Evolutionary conservation across 2,329 filamentous ascomycete genomes (phyloP).

Genomic region (Macrophomina pseudophaseolina): DNA sequence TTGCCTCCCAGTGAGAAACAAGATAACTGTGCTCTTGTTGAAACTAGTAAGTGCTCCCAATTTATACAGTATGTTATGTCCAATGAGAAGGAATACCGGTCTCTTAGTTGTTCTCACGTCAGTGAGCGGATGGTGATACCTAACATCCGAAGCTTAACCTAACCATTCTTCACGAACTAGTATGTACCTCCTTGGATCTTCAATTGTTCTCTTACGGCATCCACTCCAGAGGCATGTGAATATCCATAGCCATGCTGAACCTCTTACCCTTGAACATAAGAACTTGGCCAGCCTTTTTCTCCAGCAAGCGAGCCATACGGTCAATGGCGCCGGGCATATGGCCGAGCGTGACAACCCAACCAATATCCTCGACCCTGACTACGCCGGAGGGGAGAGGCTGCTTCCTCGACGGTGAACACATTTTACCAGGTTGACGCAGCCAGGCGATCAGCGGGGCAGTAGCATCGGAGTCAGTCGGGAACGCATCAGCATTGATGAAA

Average conservation of each 20-base stretch:
- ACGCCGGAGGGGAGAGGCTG: not conserved
- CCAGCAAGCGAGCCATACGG: constrained; percentile 1
- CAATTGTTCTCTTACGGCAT: not conserved
- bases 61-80: too few species aligned
- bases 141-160: not conserved
- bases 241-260: constrained; percentile 4
- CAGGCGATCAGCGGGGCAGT: not conserved
- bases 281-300: constrained; percentile 3
- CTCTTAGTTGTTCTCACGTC: too few species aligned
- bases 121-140: not conserved
- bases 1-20: too few species aligned
- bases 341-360: constrained; percentile 7
- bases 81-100: too few species aligned
- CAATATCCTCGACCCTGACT: not conserved
- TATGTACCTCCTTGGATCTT: too few species aligned
- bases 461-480: not conserved
- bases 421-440: constrained; percentile 1
- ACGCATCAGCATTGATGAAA: not conserved
- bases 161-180: too few species aligned
- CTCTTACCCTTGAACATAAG: not conserved
- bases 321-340: constrained; percentile 1
- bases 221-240: constrained; percentile 1
- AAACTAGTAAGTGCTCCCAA: too few species aligned
- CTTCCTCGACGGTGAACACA: not conserved
- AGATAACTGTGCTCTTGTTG: too few species aligned